A percentile compares a stretch with the other conserved stretches of the same genome.
These are phyloP conservation scores for Pestalotiopsis fici DNA, from an alignment of 2,329 filamentous ascomycete species.

Conservation along the genomic window DNA sequence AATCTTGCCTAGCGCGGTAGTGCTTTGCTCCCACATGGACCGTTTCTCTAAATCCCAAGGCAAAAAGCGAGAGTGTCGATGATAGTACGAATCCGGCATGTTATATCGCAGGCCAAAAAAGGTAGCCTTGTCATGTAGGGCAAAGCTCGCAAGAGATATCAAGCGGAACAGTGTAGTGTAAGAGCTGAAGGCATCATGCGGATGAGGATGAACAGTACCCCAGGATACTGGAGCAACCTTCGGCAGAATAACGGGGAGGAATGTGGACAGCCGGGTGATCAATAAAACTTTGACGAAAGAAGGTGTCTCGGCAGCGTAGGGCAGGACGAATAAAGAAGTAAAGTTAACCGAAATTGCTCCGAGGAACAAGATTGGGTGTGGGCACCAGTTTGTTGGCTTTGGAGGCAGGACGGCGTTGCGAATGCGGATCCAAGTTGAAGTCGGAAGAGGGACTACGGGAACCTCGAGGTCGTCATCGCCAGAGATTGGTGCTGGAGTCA, in stretches of 20 bases:
- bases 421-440: slow-evolving; percentile 29
- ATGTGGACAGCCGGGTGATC: slow-evolving; percentile 38
- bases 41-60: slow-evolving; percentile 46
- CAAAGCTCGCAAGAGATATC: slow-evolving; percentile 42
- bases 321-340: slow-evolving; percentile 35
- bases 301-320: slow-evolving; percentile 40
- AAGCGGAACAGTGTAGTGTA: slow-evolving; percentile 48
- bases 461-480: slow-evolving; percentile 24
- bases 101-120: slow-evolving; percentile 45
- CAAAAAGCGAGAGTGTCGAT: slow-evolving; percentile 48
- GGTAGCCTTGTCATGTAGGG: slow-evolving; percentile 47
- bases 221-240: slow-evolving; percentile 49
- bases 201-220: slow-evolving; percentile 44
- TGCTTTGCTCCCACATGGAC: slow-evolving; percentile 44
- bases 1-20: slow-evolving; percentile 44
- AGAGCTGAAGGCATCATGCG: slow-evolving; percentile 38
- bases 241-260: slow-evolving; percentile 47
- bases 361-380: slow-evolving; percentile 36
- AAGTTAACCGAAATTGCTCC: slow-evolving; percentile 35
- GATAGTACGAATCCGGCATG: slow-evolving; percentile 45
- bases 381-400: slow-evolving; percentile 46
- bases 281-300: slow-evolving; percentile 36
- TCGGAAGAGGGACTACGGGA: slow-evolving; percentile 26
- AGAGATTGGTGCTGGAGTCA: slow-evolving; percentile 52
- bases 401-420: slow-evolving; percentile 29